These are phyloP conservation scores for Komagataella pseudopastoris DNA, from an alignment of 805 yeast genomes.

Conservation along the genomic window DNA sequence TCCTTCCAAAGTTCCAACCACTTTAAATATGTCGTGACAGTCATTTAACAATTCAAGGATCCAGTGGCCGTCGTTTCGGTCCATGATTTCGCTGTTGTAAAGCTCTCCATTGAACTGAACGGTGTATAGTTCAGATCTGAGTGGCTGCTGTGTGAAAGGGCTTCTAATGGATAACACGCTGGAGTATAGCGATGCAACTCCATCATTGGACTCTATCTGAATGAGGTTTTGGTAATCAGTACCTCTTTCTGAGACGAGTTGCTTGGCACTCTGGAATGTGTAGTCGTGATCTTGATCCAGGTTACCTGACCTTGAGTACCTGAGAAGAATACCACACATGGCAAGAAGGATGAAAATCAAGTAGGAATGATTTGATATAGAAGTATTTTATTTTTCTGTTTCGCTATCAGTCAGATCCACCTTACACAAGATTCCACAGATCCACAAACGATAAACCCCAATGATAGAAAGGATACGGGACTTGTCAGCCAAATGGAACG, in stretches of 20 bases:
- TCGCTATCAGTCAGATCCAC: background rate
- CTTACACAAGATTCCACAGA: background rate
- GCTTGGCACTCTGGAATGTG: background rate
- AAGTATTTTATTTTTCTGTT: background rate
- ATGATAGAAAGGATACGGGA: background rate
- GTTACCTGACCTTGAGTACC: background rate
- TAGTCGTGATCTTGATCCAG: background rate
- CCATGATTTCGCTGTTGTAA: conserved; percentile 43
- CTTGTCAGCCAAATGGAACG: background rate
- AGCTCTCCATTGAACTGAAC: conserved; percentile 89
- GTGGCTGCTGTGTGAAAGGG: conserved; percentile 73
- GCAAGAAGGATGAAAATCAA: background rate
- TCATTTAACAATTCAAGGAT: conserved; percentile 26
- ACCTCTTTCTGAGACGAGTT: background rate
- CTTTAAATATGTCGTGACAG: conserved; percentile 21
- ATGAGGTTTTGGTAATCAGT: background rate
- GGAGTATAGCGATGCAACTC: conserved; percentile 26
- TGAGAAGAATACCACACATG: background rate
- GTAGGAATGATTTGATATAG: background rate
- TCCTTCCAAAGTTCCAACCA: conserved; percentile 45
- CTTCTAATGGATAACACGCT: conserved; percentile 71
- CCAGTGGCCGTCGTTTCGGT: conserved; percentile 50
- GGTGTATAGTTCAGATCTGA: conserved; percentile 17
- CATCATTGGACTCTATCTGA: background rate
- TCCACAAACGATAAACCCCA: background rate